These are phyloP conservation scores for Apiospora phragmitis DNA, from an alignment of 2,329 filamentous ascomycete species.

Conservation along the genomic window DNA sequence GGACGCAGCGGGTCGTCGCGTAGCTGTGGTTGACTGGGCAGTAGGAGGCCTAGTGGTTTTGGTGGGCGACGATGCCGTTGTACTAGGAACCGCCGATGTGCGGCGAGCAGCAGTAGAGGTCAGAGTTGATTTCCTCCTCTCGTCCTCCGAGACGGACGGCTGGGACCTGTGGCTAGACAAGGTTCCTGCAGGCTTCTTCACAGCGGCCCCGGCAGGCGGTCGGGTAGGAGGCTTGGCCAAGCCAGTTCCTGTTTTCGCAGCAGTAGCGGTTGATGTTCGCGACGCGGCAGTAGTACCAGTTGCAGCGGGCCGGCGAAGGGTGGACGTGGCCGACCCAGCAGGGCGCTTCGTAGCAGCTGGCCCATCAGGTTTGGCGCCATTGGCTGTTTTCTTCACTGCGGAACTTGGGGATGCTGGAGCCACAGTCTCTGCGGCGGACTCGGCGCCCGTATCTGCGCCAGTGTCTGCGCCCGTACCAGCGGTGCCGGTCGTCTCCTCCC, in stretches of 20 bases:
- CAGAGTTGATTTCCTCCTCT: conserved; percentile 44
- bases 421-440: conserved; percentile 23
- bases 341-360: conserved; percentile 38
- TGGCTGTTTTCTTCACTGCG: conserved; percentile 26
- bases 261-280: conserved; percentile 29
- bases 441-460: conserved; percentile 18
- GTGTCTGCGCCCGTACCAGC: conserved; percentile 23
- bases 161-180: conserved; percentile 46
- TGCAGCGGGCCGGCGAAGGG: conserved; percentile 34
- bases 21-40: conserved; percentile 30
- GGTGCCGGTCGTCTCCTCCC: conserved; percentile 34
- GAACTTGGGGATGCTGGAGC: background rate
- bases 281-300: conserved; percentile 22
- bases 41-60: conserved; percentile 27
- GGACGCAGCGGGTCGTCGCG: conserved; percentile 30
- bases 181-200: conserved; percentile 37
- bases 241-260: conserved; percentile 38
- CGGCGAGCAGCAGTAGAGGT: conserved; percentile 42
- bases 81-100: conserved; percentile 44
- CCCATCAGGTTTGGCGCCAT: conserved; percentile 34
- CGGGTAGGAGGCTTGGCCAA: conserved; percentile 51
- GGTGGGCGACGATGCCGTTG: conserved; percentile 30
- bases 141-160: conserved; percentile 52
- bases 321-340: conserved; percentile 31
- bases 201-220: conserved; percentile 38